These are phyloP conservation scores for Citrullus mucosospermus DNA, from an alignment of 306 rosid genomes.

Conservation along the genomic window DNA sequence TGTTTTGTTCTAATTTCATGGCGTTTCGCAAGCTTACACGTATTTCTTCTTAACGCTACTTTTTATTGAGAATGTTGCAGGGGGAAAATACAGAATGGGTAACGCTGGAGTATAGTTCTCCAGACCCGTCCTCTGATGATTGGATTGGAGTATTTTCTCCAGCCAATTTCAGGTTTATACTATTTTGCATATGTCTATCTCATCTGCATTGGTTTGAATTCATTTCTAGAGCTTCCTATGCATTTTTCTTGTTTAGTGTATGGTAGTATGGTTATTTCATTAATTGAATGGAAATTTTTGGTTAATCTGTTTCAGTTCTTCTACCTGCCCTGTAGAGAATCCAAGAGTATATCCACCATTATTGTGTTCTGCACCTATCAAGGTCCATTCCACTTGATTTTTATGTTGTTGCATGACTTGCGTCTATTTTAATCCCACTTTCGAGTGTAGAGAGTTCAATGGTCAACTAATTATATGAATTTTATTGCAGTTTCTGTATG, in stretches of 20 bases:
- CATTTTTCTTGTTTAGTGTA: background rate
- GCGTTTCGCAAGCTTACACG: background rate
- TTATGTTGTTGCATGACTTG: background rate
- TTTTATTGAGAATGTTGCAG: slow-evolving; percentile 21
- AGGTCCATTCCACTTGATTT: slow-evolving; percentile 30
- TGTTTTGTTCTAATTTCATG: background rate
- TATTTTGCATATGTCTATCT: background rate
- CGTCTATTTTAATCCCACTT: background rate
- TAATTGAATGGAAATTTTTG: slow-evolving; percentile 1
- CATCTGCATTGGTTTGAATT: background rate
- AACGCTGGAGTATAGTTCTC: slow-evolving; percentile 37
- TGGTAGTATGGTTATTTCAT: background rate
- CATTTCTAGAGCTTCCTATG: background rate
- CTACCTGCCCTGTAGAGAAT: slow-evolving; percentile 53
- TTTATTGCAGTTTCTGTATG: slow-evolving; percentile 68
- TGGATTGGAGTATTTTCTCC: slow-evolving; percentile 97
- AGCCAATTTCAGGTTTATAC: slow-evolving; percentile 54
- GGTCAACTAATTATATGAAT: background rate
- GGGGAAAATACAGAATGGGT: slow-evolving; percentile 69
- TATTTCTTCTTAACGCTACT: background rate
- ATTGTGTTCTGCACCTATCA: slow-evolving; percentile 75
- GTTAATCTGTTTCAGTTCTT: slow-evolving; percentile 35
- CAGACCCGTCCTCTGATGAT: slow-evolving; percentile 50
- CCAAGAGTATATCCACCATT: slow-evolving; percentile 41
- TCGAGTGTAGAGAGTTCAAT: background rate